Percentiles rank a stretch among this genome's conserved stretches.
phyloP scores from a whole-genome alignment of 2,329 filamentous ascomycete genomes.

The Aureobasidium uvarum region DNA sequence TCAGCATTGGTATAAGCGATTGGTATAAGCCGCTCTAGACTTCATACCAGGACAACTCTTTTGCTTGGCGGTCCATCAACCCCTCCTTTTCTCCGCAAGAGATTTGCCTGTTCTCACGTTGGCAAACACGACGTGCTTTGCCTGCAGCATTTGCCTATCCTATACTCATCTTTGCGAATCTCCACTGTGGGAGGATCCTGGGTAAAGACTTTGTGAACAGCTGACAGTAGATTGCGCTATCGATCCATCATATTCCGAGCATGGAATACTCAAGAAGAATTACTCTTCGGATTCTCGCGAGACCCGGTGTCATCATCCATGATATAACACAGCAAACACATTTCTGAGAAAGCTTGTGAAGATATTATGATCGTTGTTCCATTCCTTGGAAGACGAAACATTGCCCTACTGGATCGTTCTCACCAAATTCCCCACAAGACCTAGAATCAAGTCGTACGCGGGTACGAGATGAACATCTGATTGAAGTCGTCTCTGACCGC shows the following conservation, averaged over 20 bases:
- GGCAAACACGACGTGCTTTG: background rate
- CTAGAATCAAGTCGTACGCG: background rate
- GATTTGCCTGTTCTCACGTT: background rate
- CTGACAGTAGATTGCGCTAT: too few relatives aligned
- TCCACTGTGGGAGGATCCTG: too few relatives aligned
- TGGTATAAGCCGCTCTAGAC: background rate
- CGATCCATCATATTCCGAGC: too few relatives aligned
- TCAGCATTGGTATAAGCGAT: background rate
- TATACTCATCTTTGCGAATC: background rate
- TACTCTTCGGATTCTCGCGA: too few relatives aligned
- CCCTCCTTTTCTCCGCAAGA: background rate
- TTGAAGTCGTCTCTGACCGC: conserved; percentile 27
- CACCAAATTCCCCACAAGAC: background rate
- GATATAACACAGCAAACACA: too few relatives aligned
- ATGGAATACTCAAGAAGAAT: too few relatives aligned
- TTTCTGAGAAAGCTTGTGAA: too few relatives aligned
- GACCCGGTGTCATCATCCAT: too few relatives aligned
- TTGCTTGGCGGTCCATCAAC: background rate
- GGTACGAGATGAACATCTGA: conserved; percentile 12
- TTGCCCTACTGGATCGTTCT: too few relatives aligned
- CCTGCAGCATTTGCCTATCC: background rate
- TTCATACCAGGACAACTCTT: background rate
- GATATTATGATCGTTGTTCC: too few relatives aligned
- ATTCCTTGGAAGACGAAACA: too few relatives aligned
- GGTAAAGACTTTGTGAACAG: too few relatives aligned